Evolutionary conservation across 768 basidiomycete genomes (phyloP).

Genomic region (Psilocybe tampanensis): DNA sequence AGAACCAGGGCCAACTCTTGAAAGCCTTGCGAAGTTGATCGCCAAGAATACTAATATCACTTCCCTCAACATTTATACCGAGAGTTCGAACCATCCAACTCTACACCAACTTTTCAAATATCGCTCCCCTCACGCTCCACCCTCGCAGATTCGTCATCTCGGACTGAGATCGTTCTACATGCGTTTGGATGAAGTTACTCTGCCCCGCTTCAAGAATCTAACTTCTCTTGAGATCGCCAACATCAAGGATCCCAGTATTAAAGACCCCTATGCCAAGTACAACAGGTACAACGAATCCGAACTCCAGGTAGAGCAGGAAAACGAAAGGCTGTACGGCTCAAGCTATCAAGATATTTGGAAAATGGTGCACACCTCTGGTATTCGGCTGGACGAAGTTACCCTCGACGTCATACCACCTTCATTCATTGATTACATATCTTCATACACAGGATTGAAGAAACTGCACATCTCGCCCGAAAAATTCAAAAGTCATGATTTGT

Average conservation of each 20-base stretch:
- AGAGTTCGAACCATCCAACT: not conserved
- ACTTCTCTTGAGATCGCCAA: not conserved
- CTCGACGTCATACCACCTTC: not conserved
- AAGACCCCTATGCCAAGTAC: too few species aligned
- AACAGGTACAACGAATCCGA: too few species aligned
- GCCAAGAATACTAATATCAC: not conserved
- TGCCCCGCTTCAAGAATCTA: not conserved
- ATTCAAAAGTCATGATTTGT: not conserved
- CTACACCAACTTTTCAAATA: not conserved
- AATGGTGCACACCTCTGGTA: not conserved
- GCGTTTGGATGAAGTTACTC: not conserved
- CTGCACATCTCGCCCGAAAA: not conserved
- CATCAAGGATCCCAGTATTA: too few species aligned
- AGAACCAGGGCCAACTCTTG: not conserved
- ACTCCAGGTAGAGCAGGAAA: not conserved
- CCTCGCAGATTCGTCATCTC: not conserved
- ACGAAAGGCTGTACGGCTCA: not conserved
- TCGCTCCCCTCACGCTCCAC: not conserved
- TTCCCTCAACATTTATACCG: not conserved
- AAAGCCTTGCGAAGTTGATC: not conserved
- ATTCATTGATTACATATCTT: conserved; percentile 3
- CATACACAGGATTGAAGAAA: conserved; percentile 5
- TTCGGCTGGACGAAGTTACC: not conserved
- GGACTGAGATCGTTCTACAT: not conserved
- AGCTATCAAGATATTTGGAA: conserved; percentile 1